Evolutionary conservation across 2,329 filamentous ascomycete species (phyloP).

Genomic region (Hansfordia pulvinata): DNA sequence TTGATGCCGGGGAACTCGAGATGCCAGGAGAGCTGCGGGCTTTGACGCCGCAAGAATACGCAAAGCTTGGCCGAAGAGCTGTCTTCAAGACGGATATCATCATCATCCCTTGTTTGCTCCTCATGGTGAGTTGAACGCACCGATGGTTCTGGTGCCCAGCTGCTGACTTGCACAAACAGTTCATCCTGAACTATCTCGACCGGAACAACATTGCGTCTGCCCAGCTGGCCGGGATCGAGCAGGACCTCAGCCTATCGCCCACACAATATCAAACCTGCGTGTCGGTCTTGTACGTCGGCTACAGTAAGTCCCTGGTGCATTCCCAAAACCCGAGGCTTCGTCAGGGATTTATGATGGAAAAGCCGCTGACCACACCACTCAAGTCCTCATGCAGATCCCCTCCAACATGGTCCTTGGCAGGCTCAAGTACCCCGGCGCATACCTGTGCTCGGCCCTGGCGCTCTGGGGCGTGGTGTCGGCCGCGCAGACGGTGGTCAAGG

Average conservation of each 20-base stretch:
- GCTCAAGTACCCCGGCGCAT: slow-evolving; percentile 28
- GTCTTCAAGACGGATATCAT: no score
- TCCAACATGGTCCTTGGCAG: slow-evolving; percentile 11
- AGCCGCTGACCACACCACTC: neutral
- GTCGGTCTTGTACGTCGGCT: slow-evolving; percentile 29
- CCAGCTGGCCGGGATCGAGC: slow-evolving; percentile 29
- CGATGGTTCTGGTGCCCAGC: no score
- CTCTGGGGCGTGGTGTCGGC: slow-evolving; percentile 35
- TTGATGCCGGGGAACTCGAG: no score
- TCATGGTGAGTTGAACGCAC: no score
- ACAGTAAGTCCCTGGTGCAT: no score
- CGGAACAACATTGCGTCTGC: slow-evolving; percentile 37
- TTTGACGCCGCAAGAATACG: no score
- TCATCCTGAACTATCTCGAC: slow-evolving; percentile 19
- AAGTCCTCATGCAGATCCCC: slow-evolving; percentile 21
- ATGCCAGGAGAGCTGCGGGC: no score
- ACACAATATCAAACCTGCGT: slow-evolving; percentile 29
- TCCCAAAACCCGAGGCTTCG: neutral
- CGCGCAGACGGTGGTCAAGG: slow-evolving; percentile 31
- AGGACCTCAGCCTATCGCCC: slow-evolving; percentile 26
- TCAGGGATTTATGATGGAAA: no score
- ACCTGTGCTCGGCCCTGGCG: slow-evolving; percentile 33
- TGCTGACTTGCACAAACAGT: no score
- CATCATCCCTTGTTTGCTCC: no score
- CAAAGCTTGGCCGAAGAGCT: no score